Evolutionary conservation across 495 filamentous ascomycete genomes (phyloP).

Genomic region (Trichoderma asperelloides): DNA sequence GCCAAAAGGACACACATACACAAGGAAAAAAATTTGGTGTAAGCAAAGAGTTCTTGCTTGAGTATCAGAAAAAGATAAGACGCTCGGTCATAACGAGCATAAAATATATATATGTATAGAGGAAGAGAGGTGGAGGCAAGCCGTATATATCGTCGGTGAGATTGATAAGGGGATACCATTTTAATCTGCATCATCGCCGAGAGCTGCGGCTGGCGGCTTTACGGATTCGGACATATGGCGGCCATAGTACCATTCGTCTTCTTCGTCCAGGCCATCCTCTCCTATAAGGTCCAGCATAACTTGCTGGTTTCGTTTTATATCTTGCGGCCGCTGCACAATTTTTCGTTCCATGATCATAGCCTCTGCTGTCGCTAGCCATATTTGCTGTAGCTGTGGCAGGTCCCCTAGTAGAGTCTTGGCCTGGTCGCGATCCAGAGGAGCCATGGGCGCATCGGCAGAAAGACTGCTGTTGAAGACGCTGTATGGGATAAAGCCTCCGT

Average conservation of each 20-base stretch:
- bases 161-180: no score
- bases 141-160: no score
- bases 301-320: conserved; percentile 45
- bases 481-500: conserved; percentile 14
- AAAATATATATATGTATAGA: background rate
- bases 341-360: conserved; percentile 44
- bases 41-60: background rate
- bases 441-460: conserved; percentile 46
- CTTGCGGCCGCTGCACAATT: conserved; percentile 40
- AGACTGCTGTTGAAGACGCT: conserved; percentile 44
- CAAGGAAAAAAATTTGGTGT: conserved; percentile 5
- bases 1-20: conserved; percentile 11
- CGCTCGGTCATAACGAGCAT: background rate
- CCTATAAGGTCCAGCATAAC: conserved; percentile 45
- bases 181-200: conserved; percentile 34
- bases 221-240: conserved; percentile 32
- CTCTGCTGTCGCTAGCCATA: conserved; percentile 46
- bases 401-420: conserved; percentile 39
- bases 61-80: background rate
- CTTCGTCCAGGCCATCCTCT: conserved; percentile 39
- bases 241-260: conserved; percentile 47
- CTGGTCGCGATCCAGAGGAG: conserved; percentile 35
- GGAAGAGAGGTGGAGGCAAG: background rate
- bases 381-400: conserved; percentile 37
- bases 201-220: conserved; percentile 36